Conservation (phyloP, 805 yeast species). For the Metschnikowia hibisci region DNA sequence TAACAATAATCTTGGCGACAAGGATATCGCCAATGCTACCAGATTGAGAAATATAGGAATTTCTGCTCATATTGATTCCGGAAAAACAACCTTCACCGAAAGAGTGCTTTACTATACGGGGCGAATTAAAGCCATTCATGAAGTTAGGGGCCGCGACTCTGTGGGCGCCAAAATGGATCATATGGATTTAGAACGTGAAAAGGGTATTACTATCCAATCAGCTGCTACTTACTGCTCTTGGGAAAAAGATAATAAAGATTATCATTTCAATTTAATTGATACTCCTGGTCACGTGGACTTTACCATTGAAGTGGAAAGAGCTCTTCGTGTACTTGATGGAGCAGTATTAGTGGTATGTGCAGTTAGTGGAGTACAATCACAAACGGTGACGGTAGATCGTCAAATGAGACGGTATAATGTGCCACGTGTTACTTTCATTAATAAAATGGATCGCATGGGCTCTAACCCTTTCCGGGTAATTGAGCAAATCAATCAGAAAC, state of each 20-base stretch:
- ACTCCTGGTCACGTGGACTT: conserved; percentile 99
- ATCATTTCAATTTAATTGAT: conserved; percentile 92
- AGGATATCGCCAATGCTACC: conserved; percentile 48
- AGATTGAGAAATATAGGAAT: conserved; percentile 92
- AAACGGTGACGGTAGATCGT: conserved; percentile 97
- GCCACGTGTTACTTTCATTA: conserved; percentile 92
- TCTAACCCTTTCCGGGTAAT: conserved; percentile 95
- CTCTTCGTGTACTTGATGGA: conserved; percentile 96
- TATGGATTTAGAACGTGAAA: conserved; percentile 97
- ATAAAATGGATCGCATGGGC: conserved; percentile 99
- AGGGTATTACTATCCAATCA: conserved; percentile 97
- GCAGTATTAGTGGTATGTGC: conserved; percentile 98
- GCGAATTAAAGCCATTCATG: conserved; percentile 93
- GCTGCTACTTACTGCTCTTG: conserved; percentile 98
- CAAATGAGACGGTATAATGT: conserved; percentile 98
- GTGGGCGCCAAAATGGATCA: conserved; percentile 99
- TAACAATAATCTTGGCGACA: conserved; percentile 43
- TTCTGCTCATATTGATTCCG: conserved; percentile 97
- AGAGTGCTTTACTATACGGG: conserved; percentile 96
- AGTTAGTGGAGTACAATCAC: conserved; percentile 97
- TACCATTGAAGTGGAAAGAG: conserved; percentile 98
- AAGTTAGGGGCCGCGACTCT: conserved; percentile 92
- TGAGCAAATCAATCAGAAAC: conserved; percentile 81
- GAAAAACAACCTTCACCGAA: conserved; percentile 97
- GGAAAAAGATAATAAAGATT: conserved; percentile 67